Evolutionary conservation across 495 filamentous ascomycete genomes (phyloP).

Genomic region (Aspergillus sclerotioniger): DNA sequence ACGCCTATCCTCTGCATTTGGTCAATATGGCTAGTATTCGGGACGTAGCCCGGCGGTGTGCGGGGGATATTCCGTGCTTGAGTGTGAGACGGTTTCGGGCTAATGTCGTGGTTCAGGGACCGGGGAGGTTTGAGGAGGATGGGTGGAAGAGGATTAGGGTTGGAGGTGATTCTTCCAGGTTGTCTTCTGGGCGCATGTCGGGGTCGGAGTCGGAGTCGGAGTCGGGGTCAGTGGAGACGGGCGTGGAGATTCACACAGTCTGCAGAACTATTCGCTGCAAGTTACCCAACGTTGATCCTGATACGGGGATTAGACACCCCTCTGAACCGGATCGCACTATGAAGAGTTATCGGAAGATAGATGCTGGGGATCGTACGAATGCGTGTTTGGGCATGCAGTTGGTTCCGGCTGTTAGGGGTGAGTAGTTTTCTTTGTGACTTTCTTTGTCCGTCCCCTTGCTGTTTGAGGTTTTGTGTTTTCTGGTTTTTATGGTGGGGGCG

Average conservation of each 20-base stretch:
- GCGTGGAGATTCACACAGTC: conserved; percentile 52
- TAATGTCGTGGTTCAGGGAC: conserved; percentile 74
- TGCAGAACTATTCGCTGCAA: conserved; percentile 77
- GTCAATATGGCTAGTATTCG: conserved; percentile 72
- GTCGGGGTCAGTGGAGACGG: background rate
- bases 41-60: conserved; percentile 54
- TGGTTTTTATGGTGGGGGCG: background rate
- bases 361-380: conserved; percentile 64
- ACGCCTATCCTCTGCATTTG: conserved; percentile 86
- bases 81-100: conserved; percentile 74
- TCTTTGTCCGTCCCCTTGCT: background rate
- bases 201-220: background rate
- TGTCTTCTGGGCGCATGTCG: background rate
- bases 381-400: conserved; percentile 86
- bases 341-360: conserved; percentile 66
- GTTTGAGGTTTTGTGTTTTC: background rate
- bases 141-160: conserved; percentile 73
- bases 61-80: conserved; percentile 56
- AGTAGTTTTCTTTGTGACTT: conserved; percentile 11
- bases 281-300: conserved; percentile 79
- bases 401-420: conserved; percentile 52
- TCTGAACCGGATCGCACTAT: conserved; percentile 73
- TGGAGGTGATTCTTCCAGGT: background rate
- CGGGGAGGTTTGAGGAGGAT: conserved; percentile 67
- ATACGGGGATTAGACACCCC: conserved; percentile 65